Conservation (phyloP, 2,329 filamentous ascomycete genomes). For the Delphinella strobiligena region DNA sequence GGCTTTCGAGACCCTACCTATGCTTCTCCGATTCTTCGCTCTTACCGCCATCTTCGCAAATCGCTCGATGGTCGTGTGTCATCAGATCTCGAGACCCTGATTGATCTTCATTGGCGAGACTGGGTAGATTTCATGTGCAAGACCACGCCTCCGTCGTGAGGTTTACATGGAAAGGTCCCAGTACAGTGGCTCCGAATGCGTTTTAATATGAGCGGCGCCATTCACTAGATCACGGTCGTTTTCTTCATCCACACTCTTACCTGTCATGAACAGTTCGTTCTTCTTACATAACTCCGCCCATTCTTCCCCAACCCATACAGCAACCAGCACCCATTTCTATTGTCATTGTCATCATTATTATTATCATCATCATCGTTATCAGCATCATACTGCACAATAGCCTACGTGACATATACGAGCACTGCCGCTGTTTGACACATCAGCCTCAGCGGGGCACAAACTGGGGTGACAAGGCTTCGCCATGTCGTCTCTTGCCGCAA, state of each 20-base stretch:
- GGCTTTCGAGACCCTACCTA: too few species aligned
- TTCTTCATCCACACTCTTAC: background rate
- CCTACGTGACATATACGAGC: too few species aligned
- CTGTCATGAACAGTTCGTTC: background rate
- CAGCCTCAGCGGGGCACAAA: background rate
- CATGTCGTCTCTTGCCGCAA: conserved; percentile 31
- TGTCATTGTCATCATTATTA: too few species aligned
- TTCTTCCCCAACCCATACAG: background rate
- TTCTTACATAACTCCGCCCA: background rate
- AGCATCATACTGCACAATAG: too few species aligned
- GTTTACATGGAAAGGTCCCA: background rate
- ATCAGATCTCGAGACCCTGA: too few species aligned
- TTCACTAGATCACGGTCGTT: background rate
- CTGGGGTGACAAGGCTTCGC: background rate
- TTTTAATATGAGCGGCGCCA: background rate
- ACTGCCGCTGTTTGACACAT: too few species aligned
- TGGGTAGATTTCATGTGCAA: background rate
- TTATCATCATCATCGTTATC: too few species aligned
- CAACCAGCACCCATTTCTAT: background rate
- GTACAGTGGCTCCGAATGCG: background rate
- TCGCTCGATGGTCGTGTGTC: too few species aligned
- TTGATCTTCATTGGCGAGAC: background rate
- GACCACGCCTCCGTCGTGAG: background rate
- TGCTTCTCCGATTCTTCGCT: too few species aligned
- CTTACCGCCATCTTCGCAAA: too few species aligned